phyloP scores from a whole-genome alignment of 2,329 filamentous ascomycete genomes.

The Diplocarpon rosae region DNA sequence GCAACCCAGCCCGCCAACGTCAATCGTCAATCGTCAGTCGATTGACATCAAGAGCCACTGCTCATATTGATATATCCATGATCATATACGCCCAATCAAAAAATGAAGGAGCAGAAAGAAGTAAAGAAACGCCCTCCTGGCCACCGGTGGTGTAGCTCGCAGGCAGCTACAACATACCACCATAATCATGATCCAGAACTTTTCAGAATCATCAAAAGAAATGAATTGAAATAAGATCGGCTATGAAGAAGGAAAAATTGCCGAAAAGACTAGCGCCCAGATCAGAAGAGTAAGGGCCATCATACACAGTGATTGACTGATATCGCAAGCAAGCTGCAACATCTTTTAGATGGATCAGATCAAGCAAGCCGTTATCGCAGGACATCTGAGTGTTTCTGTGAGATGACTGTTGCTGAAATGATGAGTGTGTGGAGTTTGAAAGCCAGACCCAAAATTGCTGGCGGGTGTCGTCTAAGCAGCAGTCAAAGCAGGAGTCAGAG shows the following conservation, averaged over 20 bases:
- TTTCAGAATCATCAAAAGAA: slow-evolving; percentile 7
- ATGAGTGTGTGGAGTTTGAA: background rate
- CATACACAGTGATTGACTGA: background rate
- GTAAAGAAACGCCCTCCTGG: background rate
- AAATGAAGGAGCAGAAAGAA: background rate
- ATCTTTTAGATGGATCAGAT: background rate
- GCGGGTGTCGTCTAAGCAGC: background rate
- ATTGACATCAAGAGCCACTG: no score
- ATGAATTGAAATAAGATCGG: background rate
- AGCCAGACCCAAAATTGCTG: background rate
- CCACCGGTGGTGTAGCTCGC: background rate
- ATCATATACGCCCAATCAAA: slow-evolving; percentile 2
- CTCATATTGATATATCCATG: background rate
- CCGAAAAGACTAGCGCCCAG: background rate
- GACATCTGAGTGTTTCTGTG: background rate
- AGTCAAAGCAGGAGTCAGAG: slow-evolving; percentile 14
- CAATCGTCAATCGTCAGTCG: no score
- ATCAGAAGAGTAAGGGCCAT: background rate
- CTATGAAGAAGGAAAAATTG: background rate
- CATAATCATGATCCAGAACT: slow-evolving; percentile 12
- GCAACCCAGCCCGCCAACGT: no score
- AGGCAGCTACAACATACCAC: background rate
- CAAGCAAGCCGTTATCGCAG: background rate
- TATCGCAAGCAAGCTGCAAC: slow-evolving; percentile 2
- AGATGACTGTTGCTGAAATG: slow-evolving; percentile 1